phyloP scores from a whole-genome alignment of 139 green algal species.

The Coccomyxa sp. region DNA sequence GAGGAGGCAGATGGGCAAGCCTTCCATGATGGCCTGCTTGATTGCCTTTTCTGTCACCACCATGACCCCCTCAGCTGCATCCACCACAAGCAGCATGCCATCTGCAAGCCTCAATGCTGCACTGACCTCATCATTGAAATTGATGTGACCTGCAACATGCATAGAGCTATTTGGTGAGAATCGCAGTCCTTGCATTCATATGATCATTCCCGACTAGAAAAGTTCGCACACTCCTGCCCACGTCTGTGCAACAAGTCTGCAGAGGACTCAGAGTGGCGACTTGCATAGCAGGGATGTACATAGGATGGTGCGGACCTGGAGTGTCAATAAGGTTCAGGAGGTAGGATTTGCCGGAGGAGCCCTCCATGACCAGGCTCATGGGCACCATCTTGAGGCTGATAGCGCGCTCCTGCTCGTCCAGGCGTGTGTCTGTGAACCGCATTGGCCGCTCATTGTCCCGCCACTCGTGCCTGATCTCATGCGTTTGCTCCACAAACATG shows the following conservation, averaged over 20 bases:
- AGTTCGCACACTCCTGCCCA: background rate
- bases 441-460: slow-evolving; percentile 56
- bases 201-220: background rate
- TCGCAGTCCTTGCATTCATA: background rate
- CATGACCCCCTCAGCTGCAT: slow-evolving; percentile 95
- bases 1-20: slow-evolving; percentile 79
- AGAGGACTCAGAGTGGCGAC: background rate
- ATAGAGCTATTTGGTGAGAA: background rate
- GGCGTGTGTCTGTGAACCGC: slow-evolving; percentile 91
- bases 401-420: slow-evolving; percentile 89
- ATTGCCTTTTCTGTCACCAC: slow-evolving; percentile 79
- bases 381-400: slow-evolving; percentile 95
- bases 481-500: slow-evolving; percentile 96
- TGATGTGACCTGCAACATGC: slow-evolving; percentile 72
- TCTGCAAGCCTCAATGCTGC: slow-evolving; percentile 78
- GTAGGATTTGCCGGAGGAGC: slow-evolving; percentile 75
- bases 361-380: slow-evolving; percentile 86
- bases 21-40: slow-evolving; percentile 79
- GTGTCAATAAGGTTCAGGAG: slow-evolving; percentile 90
- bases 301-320: slow-evolving; percentile 36
- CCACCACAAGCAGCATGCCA: slow-evolving; percentile 87
- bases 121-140: slow-evolving; percentile 96
- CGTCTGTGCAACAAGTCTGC: background rate
- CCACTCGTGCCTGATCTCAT: slow-evolving; percentile 48
- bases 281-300: too few species aligned